phyloP scores from a whole-genome alignment of 495 filamentous ascomycete species.

The Hypomontagnella submonticulosa region DNA sequence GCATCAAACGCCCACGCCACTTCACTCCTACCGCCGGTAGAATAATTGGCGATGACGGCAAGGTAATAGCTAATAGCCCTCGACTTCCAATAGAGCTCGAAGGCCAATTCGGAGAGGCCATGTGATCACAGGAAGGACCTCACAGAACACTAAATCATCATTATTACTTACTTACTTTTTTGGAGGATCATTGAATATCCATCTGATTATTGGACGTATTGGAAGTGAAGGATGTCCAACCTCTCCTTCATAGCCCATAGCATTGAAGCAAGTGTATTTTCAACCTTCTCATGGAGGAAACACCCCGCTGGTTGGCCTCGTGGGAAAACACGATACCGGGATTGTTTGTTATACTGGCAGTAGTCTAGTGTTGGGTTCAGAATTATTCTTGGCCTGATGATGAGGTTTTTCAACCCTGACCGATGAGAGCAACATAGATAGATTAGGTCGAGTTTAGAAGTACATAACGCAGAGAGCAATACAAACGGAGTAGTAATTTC shows the following conservation, averaged over 20 bases:
- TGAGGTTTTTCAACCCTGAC: too few relatives aligned
- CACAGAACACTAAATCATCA: neutral
- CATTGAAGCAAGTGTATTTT: constrained; percentile 28
- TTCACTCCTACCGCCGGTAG: constrained; percentile 59
- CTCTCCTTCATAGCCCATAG: constrained; percentile 8
- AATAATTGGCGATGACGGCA: constrained; percentile 54
- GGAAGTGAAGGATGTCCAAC: constrained; percentile 5
- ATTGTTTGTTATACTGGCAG: constrained; percentile 20
- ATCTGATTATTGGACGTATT: constrained; percentile 38
- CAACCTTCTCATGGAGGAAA: neutral
- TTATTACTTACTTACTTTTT: constrained; percentile 9
- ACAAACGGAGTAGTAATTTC: too few relatives aligned
- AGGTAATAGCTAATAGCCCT: constrained; percentile 51
- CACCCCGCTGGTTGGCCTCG: neutral
- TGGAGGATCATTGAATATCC: constrained; percentile 42
- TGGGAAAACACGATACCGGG: neutral
- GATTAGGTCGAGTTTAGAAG: too few relatives aligned
- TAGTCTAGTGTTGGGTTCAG: too few relatives aligned
- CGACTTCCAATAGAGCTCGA: constrained; percentile 32
- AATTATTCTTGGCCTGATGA: too few relatives aligned
- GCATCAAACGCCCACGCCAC: constrained; percentile 53
- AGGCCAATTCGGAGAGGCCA: constrained; percentile 29
- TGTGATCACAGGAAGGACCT: constrained; percentile 10
- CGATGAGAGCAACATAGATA: too few relatives aligned
- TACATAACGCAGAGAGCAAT: too few relatives aligned